Conservation (phyloP, 768 basidiomycete genomes). For the Albatrellus ellisii region DNA sequence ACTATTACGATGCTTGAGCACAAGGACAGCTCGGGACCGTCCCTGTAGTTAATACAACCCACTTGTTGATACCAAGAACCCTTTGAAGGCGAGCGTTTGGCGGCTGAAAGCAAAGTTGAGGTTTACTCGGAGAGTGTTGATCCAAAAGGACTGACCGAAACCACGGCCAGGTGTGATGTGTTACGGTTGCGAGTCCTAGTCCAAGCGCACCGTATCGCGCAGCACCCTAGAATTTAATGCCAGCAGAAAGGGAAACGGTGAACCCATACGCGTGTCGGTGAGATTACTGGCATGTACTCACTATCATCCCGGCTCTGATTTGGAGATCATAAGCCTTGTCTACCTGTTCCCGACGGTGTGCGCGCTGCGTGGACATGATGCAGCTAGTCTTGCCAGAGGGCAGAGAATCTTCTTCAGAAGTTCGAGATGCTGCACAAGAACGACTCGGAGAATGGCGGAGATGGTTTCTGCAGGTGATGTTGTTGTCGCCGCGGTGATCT, state of each 20-base stretch:
- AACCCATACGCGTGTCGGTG: not conserved
- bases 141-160: slow-evolving; percentile 38
- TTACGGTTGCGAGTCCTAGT: slow-evolving; percentile 45
- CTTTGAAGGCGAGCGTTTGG: slow-evolving; percentile 73
- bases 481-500: no score
- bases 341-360: slow-evolving; percentile 1
- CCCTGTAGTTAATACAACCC: slow-evolving; percentile 17
- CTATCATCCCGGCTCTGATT: slow-evolving; percentile 2
- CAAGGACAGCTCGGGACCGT: not conserved
- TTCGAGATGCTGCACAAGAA: no score
- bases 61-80: slow-evolving; percentile 66
- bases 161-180: slow-evolving; percentile 57
- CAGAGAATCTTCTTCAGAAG: no score
- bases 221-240: slow-evolving; percentile 31
- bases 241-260: slow-evolving; percentile 2
- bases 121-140: not conserved
- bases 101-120: slow-evolving; percentile 29
- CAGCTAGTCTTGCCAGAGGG: not conserved
- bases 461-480: not conserved
- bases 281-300: slow-evolving; percentile 2
- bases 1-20: slow-evolving; percentile 39
- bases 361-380: not conserved
- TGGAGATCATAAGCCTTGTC: slow-evolving; percentile 1
- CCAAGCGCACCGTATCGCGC: slow-evolving; percentile 39
- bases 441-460: not conserved